A percentile compares a stretch with the other conserved stretches of the same genome.
Conservation (phyloP, 192 early-diverging fungal species). For the Coemansia sp. region DNA sequence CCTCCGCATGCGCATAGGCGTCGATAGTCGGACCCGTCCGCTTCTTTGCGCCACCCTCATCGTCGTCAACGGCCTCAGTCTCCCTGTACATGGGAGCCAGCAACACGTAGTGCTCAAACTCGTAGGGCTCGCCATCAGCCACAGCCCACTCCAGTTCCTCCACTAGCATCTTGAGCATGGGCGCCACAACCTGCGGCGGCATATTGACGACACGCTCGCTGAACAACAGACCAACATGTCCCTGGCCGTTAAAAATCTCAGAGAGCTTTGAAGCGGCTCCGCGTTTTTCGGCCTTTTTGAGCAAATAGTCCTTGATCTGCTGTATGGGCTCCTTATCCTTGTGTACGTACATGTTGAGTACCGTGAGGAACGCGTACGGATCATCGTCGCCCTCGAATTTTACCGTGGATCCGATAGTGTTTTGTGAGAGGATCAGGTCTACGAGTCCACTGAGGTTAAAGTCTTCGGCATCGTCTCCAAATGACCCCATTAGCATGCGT, state of each 20-base stretch:
- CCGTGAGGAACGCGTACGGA: constrained; percentile 86
- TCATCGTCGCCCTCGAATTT: constrained; percentile 82
- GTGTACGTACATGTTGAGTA: constrained; percentile 72
- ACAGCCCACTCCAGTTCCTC: constrained; percentile 80
- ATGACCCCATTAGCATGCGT: constrained; percentile 75
- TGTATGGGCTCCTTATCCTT: constrained; percentile 56
- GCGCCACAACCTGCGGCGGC: constrained; percentile 90
- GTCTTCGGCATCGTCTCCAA: constrained; percentile 78
- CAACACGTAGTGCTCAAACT: constrained; percentile 82
- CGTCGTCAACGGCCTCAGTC: constrained; percentile 58
- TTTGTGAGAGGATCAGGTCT: constrained; percentile 78
- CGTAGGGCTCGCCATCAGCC: constrained; percentile 70
- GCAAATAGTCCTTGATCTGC: constrained; percentile 65
- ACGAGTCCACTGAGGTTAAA: constrained; percentile 77
- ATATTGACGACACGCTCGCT: constrained; percentile 95
- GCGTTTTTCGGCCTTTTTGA: constrained; percentile 59
- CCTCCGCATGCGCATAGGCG: constrained; percentile 88
- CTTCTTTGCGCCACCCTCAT: constrained; percentile 60
- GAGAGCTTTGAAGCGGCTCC: constrained; percentile 18
- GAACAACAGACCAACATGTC: constrained; percentile 68
- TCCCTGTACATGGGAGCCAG: constrained; percentile 84
- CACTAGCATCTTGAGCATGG: constrained; percentile 87
- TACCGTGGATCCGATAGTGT: constrained; percentile 82
- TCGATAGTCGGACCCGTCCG: constrained; percentile 15
- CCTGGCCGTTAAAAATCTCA: constrained; percentile 36